phyloP scores from a whole-genome alignment of 129 eudicot species.

The Erigeron canadensis region DNA sequence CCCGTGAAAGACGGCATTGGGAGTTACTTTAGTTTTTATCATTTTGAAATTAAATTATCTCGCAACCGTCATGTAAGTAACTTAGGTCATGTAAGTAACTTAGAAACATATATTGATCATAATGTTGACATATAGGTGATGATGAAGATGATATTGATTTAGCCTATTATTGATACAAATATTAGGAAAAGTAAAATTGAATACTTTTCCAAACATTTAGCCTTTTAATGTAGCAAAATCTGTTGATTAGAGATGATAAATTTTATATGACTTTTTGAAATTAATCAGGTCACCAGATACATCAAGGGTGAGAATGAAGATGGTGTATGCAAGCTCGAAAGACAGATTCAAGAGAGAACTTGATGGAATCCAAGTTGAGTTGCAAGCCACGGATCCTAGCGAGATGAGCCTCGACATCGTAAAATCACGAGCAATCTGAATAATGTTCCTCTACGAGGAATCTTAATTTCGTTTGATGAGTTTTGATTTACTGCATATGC shows the following conservation, averaged over 20 bases:
- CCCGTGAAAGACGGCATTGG: too few relatives aligned
- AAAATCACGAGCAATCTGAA: constrained; percentile 69
- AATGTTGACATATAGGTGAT: too few relatives aligned
- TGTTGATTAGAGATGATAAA: constrained; percentile 13
- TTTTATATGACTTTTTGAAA: constrained; percentile 9
- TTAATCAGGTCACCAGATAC: constrained; percentile 72
- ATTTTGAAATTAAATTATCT: too few relatives aligned
- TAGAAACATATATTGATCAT: too few relatives aligned
- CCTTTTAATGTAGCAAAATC: background rate
- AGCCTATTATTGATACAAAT: too few relatives aligned
- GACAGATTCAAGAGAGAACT: constrained; percentile 91
- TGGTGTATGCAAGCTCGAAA: constrained; percentile 96
- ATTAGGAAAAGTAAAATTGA: too few relatives aligned
- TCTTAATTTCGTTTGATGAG: constrained; percentile 20
- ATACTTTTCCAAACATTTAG: too few relatives aligned
- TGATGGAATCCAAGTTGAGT: constrained; percentile 85
- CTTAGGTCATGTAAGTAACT: too few relatives aligned
- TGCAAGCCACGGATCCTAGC: constrained; percentile 91
- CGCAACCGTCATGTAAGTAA: too few relatives aligned
- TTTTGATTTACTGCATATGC: constrained; percentile 20
- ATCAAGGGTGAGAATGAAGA: constrained; percentile 89
- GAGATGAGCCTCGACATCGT: constrained; percentile 91
- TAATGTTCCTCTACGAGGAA: constrained; percentile 9
- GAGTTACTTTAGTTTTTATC: too few relatives aligned
- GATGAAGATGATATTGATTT: too few relatives aligned